These are phyloP conservation scores for Isatis lusitanica DNA, from an alignment of 441 rosid genomes.

Conservation along the genomic window DNA sequence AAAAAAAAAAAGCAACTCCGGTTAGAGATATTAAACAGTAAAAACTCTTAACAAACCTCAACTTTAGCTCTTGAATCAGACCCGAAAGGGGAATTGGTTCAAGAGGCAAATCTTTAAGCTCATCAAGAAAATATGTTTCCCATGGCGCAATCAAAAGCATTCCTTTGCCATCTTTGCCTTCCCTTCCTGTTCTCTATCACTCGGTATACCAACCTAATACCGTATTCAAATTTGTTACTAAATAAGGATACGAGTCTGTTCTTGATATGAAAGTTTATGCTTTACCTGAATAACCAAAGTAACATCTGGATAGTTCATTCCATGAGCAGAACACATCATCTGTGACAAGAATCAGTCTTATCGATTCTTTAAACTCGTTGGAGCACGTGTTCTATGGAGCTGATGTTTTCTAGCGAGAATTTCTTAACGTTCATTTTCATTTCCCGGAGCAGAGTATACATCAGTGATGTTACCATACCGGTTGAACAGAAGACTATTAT, in stretches of 20 bases:
- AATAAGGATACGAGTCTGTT: slow-evolving; percentile 4
- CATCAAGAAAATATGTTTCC: slow-evolving; percentile 86
- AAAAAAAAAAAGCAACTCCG: background rate
- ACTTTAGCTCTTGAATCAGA: slow-evolving; percentile 52
- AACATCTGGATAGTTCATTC: slow-evolving; percentile 96
- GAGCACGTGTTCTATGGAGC: slow-evolving; percentile 66
- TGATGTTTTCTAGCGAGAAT: slow-evolving; percentile 92
- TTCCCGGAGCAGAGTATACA: slow-evolving; percentile 72
- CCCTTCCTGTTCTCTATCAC: slow-evolving; percentile 79
- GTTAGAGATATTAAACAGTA: background rate
- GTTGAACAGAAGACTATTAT: slow-evolving; percentile 91
- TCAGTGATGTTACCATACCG: slow-evolving; percentile 84
- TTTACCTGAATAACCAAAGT: slow-evolving; percentile 92
- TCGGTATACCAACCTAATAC: slow-evolving; percentile 69
- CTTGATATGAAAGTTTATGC: background rate
- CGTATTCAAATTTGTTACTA: background rate
- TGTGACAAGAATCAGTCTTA: slow-evolving; percentile 72
- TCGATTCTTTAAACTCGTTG: slow-evolving; percentile 83
- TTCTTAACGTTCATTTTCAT: slow-evolving; percentile 85
- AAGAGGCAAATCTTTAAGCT: slow-evolving; percentile 76
- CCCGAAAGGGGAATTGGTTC: slow-evolving; percentile 55
- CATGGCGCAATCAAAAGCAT: slow-evolving; percentile 89
- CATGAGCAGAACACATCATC: slow-evolving; percentile 97
- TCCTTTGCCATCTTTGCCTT: slow-evolving; percentile 82
- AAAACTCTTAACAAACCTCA: slow-evolving; percentile 50